phyloP scores from a whole-genome alignment of 106 monocot genomes.

The Dendrobium chrysotoxum region DNA sequence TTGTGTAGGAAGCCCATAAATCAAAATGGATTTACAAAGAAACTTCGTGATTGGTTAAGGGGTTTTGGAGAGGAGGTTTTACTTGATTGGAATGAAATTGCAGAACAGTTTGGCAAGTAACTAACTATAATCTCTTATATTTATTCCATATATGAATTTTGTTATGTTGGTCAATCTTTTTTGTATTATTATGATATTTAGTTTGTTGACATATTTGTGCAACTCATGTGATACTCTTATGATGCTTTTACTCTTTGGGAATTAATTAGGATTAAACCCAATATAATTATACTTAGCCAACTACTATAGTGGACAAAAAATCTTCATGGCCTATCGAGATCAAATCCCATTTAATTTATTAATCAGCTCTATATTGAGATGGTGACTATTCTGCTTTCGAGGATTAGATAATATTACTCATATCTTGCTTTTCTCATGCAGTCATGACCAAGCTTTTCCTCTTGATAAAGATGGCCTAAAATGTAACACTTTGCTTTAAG shows the following conservation, averaged over 20 bases:
- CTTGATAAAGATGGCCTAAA: neutral
- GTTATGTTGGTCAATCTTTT: neutral
- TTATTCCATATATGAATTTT: neutral
- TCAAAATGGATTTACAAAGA: slow-evolving; percentile 27
- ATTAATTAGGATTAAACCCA: neutral
- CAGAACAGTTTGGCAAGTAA: slow-evolving; percentile 60
- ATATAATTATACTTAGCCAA: too few species aligned
- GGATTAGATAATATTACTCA: neutral
- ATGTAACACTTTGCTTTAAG: neutral
- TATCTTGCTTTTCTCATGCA: neutral
- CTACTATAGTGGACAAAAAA: too few species aligned
- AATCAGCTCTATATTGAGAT: too few species aligned
- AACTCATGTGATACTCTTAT: neutral
- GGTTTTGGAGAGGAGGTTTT: slow-evolving; percentile 42
- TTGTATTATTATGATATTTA: neutral
- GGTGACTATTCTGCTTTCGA: too few species aligned
- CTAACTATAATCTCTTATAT: neutral
- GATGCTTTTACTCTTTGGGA: neutral
- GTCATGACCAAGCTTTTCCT: neutral
- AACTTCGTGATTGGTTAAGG: slow-evolving; percentile 34
- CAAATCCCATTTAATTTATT: too few species aligned
- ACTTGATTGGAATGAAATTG: slow-evolving; percentile 92
- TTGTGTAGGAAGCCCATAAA: slow-evolving; percentile 50
- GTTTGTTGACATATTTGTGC: neutral
- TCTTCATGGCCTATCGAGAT: too few species aligned